Evolutionary conservation across 257 asterid genomes (phyloP).

Genomic region (Osmanthus fragrans): DNA sequence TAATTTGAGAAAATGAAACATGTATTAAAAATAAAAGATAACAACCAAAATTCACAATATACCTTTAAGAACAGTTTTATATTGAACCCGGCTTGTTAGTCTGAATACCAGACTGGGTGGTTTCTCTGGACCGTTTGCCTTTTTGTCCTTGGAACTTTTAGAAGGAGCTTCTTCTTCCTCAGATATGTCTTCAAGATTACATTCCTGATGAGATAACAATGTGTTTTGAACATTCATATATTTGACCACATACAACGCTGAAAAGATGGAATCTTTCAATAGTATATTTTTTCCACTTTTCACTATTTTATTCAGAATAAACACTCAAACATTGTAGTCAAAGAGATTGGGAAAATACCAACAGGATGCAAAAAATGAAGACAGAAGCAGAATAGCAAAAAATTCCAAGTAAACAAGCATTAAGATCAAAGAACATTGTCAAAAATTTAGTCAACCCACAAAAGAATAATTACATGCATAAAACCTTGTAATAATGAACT

Average conservation of each 20-base stretch:
- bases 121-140: conserved; percentile 89
- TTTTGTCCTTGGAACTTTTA: conserved; percentile 92
- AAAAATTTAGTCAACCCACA: background rate
- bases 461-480: background rate
- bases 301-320: background rate
- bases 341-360: background rate
- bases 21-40: background rate
- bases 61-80: conserved; percentile 93
- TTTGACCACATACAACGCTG: background rate
- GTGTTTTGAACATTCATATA: background rate
- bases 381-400: background rate
- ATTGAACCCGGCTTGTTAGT: conserved; percentile 79
- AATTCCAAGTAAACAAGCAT: background rate
- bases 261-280: background rate
- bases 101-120: conserved; percentile 76
- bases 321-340: background rate
- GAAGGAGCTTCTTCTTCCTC: conserved; percentile 86
- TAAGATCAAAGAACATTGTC: background rate
- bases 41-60: background rate
- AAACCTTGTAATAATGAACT: background rate
- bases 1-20: conserved; percentile 9
- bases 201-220: conserved; percentile 56
- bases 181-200: conserved; percentile 86
- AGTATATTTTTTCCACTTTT: background rate
- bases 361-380: background rate